Evolutionary conservation across 371 early-diverging fungal genomes (phyloP), one percentile per base, ranked within the genome.

Genomic region (Actinomortierella ambigua): DNA sequence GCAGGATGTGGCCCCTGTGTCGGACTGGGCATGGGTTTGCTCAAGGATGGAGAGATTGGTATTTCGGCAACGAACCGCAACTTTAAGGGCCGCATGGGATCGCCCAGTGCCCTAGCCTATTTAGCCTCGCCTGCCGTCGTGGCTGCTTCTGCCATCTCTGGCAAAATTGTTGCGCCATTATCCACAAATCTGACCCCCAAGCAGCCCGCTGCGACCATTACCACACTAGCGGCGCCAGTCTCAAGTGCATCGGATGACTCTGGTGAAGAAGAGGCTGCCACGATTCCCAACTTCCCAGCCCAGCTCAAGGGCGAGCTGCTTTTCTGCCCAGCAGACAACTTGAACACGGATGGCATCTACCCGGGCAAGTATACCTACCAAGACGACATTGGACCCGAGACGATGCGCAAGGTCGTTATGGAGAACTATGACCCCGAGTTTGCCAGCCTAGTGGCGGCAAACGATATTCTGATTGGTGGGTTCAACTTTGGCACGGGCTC

Each of bases 1-100:
- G 93, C 96, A 22, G 98, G 98, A 22, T 98, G 98, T 79, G 98
- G 98, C 3, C 98, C 97, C 26, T 98, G 98, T 77, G 93, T 98
- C 55, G 96, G 94, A 22, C 82, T 96, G 13, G 97, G 97, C 28
- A 86, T 86, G 7, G 98, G 96, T 50, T 80, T 96, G 64, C 82
- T 96, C 50, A 85, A 93, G 79, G 96, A 96, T 75, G 92, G 92
- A 20, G 96, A 96, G 79, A 93, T 97, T 3, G 96, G 97, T 50
- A 97, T 98, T 44, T 95, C 95, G 23, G 96, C 98, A 17, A 96
- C 98, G 29, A 98, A 98, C 79, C 88, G 98, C 50, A 98, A 98
- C 79, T 98, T 93, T 79, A 97, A 97, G 83, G 98, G 98, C 40
- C 89, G 98, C 39, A 98, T 98, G 98, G 98, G 98, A 34, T 93